Percentiles rank a stretch among this genome's conserved stretches.
Conservation (phyloP, 2,329 filamentous ascomycete species). For the Aspergillus ochraceoroseus region DNA sequence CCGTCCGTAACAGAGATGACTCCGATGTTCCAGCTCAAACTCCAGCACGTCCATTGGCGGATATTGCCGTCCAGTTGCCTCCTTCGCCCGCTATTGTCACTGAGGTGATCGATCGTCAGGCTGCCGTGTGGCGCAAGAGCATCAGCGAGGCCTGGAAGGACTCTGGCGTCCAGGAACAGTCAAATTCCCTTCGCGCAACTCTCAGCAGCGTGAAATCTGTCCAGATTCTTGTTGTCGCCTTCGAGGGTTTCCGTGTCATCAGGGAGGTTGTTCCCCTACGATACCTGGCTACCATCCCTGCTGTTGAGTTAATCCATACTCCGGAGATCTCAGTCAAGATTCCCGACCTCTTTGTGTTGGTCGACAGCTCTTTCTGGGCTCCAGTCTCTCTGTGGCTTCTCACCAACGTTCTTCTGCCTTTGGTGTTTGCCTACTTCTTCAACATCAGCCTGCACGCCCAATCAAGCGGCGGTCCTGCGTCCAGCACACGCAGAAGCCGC, state of each 20-base stretch:
- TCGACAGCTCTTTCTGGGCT: conserved; percentile 77
- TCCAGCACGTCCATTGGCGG: conserved; percentile 16
- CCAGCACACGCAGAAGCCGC: conserved; percentile 25
- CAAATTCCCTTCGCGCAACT: conserved; percentile 60
- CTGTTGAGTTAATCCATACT: conserved; percentile 53
- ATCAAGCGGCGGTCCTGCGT: conserved; percentile 20
- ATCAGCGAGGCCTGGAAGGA: conserved; percentile 34
- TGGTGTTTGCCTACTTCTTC: conserved; percentile 77
- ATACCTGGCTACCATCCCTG: conserved; percentile 68
- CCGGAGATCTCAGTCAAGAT: conserved; percentile 60
- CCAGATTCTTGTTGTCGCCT: conserved; percentile 60
- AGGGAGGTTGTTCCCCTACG: conserved; percentile 65
- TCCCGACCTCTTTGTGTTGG: conserved; percentile 73
- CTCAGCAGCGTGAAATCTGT: conserved; percentile 67
- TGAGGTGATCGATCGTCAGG: conserved; percentile 68
- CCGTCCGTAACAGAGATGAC: conserved; percentile 12
- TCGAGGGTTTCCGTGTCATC: conserved; percentile 68
- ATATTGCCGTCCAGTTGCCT: conserved; percentile 21
- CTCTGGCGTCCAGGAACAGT: conserved; percentile 43
- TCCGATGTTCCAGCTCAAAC: conserved; percentile 17
- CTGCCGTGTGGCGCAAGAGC: conserved; percentile 35
- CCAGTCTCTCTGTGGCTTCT: conserved; percentile 70
- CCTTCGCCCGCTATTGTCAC: conserved; percentile 49
- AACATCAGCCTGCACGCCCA: conserved; percentile 63
- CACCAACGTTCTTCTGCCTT: conserved; percentile 66